phyloP scores from a whole-genome alignment of 495 filamentous ascomycete species.

The Penicillium roqueforti region DNA sequence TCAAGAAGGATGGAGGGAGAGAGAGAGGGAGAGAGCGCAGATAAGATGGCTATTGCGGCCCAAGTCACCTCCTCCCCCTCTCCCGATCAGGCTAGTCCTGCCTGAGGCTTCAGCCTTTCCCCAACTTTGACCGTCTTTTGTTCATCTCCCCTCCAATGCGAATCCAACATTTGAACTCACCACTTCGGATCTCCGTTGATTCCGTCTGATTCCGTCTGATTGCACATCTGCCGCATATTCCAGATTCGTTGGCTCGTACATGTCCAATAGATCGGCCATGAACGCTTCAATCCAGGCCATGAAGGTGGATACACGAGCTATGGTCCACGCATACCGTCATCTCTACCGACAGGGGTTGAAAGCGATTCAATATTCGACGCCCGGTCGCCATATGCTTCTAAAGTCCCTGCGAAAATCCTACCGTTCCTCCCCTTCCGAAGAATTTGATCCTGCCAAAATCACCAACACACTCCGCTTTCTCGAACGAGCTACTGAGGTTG shows the following conservation, averaged over 20 bases:
- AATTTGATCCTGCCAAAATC: constrained; percentile 59
- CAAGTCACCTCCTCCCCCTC: constrained; percentile 26
- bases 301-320: constrained; percentile 26
- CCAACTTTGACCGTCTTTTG: constrained; percentile 7
- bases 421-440: constrained; percentile 48
- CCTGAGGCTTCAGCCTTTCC: constrained; percentile 17
- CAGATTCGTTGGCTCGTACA: not conserved
- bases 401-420: constrained; percentile 67
- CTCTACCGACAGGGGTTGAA: constrained; percentile 70
- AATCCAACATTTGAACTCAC: constrained; percentile 4
- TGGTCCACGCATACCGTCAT: constrained; percentile 74
- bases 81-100: constrained; percentile 18
- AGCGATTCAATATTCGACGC: constrained; percentile 75
- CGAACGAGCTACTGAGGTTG: constrained; percentile 56
- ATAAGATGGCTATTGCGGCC: constrained; percentile 25
- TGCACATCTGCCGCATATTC: not conserved
- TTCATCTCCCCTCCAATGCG: constrained; percentile 4
- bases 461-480: constrained; percentile 76
- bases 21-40: constrained; percentile 1
- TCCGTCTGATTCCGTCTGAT: not conserved
- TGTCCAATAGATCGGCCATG: constrained; percentile 6
- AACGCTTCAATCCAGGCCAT: constrained; percentile 11
- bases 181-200: not conserved
- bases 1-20: not conserved
- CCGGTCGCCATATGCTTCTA: constrained; percentile 63